Conservation (phyloP, 2,329 filamentous ascomycete species). For the Claviceps sp. region DNA sequence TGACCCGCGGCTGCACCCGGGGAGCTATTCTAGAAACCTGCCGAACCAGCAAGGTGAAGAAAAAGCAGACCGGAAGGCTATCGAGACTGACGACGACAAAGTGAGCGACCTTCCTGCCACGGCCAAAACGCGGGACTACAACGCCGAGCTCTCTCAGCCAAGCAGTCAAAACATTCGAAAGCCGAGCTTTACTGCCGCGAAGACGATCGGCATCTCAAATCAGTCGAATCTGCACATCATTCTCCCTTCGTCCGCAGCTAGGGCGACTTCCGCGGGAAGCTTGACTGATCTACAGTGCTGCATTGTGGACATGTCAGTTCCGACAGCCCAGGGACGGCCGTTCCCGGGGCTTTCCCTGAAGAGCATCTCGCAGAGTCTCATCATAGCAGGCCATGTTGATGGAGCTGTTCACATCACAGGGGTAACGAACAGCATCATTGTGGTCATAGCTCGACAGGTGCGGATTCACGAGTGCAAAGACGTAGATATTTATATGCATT, state of each 20-base stretch:
- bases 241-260: conserved; percentile 55
- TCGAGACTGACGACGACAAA: conserved; percentile 23
- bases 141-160: conserved; percentile 36
- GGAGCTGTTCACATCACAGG: conserved; percentile 76
- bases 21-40: conserved; percentile 18
- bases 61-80: conserved; percentile 4
- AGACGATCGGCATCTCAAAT: conserved; percentile 50
- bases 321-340: conserved; percentile 40
- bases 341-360: conserved; percentile 60
- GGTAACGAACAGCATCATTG: conserved; percentile 57
- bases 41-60: conserved; percentile 10
- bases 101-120: conserved; percentile 23
- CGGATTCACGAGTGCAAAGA: conserved; percentile 78
- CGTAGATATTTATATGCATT: conserved; percentile 73
- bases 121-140: conserved; percentile 36
- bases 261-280: conserved; percentile 60
- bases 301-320: conserved; percentile 67
- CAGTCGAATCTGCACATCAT: conserved; percentile 62
- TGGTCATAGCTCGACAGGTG: conserved; percentile 75
- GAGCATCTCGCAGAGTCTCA: conserved; percentile 53
- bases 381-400: conserved; percentile 65
- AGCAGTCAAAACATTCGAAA: conserved; percentile 33
- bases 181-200: conserved; percentile 49
- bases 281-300: conserved; percentile 57
- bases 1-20: conserved; percentile 28